Evolutionary conservation across 768 basidiomycete species (phyloP), one percentile per base, ranked within the genome.

Genomic region (Neoboletus brunneissimus): DNA sequence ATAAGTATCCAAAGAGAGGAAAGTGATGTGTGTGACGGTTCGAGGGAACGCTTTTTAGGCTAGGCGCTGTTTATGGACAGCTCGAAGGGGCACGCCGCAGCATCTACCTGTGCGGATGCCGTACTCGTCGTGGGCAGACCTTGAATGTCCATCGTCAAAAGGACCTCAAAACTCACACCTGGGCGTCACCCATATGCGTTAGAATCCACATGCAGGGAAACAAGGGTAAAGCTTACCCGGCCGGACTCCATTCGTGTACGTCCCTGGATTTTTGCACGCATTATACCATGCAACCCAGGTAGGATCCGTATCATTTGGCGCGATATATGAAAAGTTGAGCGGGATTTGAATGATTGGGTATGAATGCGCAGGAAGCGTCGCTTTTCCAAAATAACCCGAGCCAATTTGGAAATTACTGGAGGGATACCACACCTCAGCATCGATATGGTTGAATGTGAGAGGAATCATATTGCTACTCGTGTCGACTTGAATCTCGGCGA

Each of bases 271-370:
- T 73, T 79, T 80, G 76, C 92, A 94, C 7, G 81, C 87, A 54
- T 87, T 76, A 68, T 94, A 89, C 84, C 88, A 90, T 52, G 83
- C 84, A 8, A 68, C 67, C 89, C 94, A 98, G 22, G 94, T 96
- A 35, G 79, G 76, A 72, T 98, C 94, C 5, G 87, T 82, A 44
- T 82, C 78, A 67, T 98, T 97, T 12, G 82, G 76, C 0, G 87
- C 91, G 13, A 84, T 60, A 69, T 96, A 97, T 0, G 86, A 84
- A 73, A 96, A 95, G 63, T 88, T 88, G 49, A 98, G 75, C 0
- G 93, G 93, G 11, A 98, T 60, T 32, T 80, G 69, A 27, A 97
- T 75, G 34, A 81, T 69, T n/a, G 85, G 79, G 65, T 84, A 86
- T 22, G 72, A 51, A 65, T 87, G 88, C 12, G 90, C 87, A 6